phyloP scores from a whole-genome alignment of 2,329 filamentous ascomycete genomes.

The Paraphaeosphaeria sporulosa region DNA sequence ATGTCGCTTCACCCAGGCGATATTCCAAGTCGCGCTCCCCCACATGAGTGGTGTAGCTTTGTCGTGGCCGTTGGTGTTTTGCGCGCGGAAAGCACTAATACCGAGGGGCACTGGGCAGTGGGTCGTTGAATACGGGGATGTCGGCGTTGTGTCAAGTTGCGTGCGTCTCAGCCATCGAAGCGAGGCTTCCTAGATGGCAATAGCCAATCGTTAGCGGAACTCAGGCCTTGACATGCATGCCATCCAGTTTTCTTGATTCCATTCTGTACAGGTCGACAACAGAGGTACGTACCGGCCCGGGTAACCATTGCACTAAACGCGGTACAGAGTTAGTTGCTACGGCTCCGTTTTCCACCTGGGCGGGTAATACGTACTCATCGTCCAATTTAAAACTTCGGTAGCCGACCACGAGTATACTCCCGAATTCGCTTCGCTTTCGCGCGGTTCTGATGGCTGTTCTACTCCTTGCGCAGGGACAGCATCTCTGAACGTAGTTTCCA shows the following conservation, averaged over 20 bases:
- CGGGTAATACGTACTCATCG: slow-evolving; percentile 27
- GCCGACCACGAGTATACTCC: slow-evolving; percentile 41
- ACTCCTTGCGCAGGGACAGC: slow-evolving; percentile 1
- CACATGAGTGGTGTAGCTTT: slow-evolving; percentile 46
- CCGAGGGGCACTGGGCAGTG: slow-evolving; percentile 47
- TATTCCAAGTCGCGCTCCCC: slow-evolving; percentile 46
- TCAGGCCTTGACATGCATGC: slow-evolving; percentile 7
- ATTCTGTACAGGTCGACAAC: not conserved
- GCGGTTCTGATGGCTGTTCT: slow-evolving; percentile 17
- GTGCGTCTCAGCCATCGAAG: slow-evolving; percentile 55
- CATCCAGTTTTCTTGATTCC: not conserved
- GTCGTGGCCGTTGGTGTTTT: slow-evolving; percentile 16
- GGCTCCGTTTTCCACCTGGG: not conserved
- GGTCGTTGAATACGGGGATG: slow-evolving; percentile 18
- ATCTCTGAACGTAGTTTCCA: slow-evolving; percentile 15
- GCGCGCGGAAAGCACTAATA: slow-evolving; percentile 48
- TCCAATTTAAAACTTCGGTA: slow-evolving; percentile 63
- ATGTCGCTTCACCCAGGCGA: slow-evolving; percentile 49
- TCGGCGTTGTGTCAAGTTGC: slow-evolving; percentile 29
- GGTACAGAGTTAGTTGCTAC: not conserved
- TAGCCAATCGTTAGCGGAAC: slow-evolving; percentile 3
- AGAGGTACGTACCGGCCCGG: slow-evolving; percentile 6
- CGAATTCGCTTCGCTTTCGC: slow-evolving; percentile 23
- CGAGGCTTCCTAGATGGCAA: slow-evolving; percentile 23
- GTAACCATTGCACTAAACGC: slow-evolving; percentile 53